A percentile compares a stretch with the other conserved stretches of the same genome.
phyloP scores from a whole-genome alignment of 2,329 filamentous ascomycete species.

The Orbilia ellipsospora region DNA sequence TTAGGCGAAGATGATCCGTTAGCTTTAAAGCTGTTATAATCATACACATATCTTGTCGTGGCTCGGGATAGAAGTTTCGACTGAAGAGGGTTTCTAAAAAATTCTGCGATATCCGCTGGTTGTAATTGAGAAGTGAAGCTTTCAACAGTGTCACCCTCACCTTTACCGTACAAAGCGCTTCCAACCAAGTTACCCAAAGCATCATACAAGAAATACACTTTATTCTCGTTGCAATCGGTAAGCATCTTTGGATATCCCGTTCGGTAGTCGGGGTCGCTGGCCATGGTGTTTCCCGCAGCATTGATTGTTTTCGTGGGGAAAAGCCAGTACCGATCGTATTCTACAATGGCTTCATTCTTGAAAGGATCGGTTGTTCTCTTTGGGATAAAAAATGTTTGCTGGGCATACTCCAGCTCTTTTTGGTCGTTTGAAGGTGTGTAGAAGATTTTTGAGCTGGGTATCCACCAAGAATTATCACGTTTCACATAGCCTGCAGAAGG shows the following conservation, averaged over 20 bases:
- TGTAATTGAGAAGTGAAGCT: not conserved
- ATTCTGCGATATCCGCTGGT: too few relatives aligned
- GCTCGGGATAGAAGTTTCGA: too few relatives aligned
- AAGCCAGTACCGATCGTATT: conserved; percentile 8
- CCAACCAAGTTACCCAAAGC: conserved; percentile 8
- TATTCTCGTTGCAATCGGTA: conserved; percentile 25
- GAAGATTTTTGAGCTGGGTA: not conserved
- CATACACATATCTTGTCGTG: conserved; percentile 1
- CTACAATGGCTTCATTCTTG: not conserved
- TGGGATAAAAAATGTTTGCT: conserved; percentile 1
- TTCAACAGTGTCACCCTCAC: not conserved
- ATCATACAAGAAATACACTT: conserved; percentile 2
- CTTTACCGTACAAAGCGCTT: conserved; percentile 4
- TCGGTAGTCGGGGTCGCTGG: conserved; percentile 4
- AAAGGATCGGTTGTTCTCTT: not conserved
- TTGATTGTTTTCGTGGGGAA: not conserved
- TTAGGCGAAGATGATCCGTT: not conserved
- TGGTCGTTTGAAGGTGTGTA: not conserved
- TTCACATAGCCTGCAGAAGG: not conserved
- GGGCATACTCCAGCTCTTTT: not conserved
- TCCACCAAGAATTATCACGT: not conserved
- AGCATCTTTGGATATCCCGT: not conserved
- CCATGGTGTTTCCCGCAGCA: conserved; percentile 4
- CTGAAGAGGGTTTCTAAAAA: too few relatives aligned
- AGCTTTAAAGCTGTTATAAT: conserved; percentile 2